phyloP scores from a whole-genome alignment of 2,329 filamentous ascomycete species.

The Aspergillus luchuensis region DNA sequence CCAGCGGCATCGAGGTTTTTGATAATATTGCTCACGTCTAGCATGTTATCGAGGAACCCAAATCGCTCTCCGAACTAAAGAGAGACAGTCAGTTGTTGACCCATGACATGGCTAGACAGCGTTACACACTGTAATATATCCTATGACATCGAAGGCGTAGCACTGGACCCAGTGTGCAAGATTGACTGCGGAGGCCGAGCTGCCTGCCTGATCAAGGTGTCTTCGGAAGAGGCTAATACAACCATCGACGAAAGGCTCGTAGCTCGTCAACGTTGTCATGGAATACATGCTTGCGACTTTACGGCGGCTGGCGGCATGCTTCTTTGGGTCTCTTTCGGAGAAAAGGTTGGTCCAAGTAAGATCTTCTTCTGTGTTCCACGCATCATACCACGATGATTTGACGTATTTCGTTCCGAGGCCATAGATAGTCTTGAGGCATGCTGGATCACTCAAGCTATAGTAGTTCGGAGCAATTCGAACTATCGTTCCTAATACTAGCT shows the following conservation, averaged over 20 bases:
- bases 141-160: constrained; percentile 50
- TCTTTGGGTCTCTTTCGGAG: no score
- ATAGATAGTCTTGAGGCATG: constrained; percentile 48
- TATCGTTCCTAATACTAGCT: no score
- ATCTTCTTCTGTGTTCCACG: constrained; percentile 28
- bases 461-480: constrained; percentile 53
- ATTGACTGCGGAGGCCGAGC: constrained; percentile 36
- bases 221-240: constrained; percentile 47
- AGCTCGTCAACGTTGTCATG: constrained; percentile 52
- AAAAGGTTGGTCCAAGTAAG: no score
- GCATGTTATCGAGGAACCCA: constrained; percentile 22
- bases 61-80: no score
- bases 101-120: no score
- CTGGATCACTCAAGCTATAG: constrained; percentile 49
- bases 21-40: no score
- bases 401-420: constrained; percentile 43
- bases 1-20: no score
- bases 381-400: constrained; percentile 43
- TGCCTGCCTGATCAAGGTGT: constrained; percentile 43
- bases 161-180: constrained; percentile 42
- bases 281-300: constrained; percentile 41
- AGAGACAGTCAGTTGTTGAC: no score
- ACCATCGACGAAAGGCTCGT: constrained; percentile 54
- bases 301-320: no score
- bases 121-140: constrained; percentile 45